These are phyloP conservation scores for Guadua angustifolia DNA, from an alignment of 176 grass and related monocot genomes.

Conservation along the genomic window DNA sequence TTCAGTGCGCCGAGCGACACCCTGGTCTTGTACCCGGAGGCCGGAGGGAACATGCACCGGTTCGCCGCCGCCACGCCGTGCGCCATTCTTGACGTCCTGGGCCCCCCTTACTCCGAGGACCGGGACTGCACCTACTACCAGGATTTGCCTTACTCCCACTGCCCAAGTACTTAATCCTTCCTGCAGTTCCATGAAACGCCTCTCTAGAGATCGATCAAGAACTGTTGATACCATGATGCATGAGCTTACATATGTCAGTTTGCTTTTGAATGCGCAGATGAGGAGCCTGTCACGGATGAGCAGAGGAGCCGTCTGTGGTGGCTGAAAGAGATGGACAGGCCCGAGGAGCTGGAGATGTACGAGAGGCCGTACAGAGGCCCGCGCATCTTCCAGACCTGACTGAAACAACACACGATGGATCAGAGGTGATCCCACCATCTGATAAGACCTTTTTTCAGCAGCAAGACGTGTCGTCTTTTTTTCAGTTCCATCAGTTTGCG, in stretches of 20 bases:
- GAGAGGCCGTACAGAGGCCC: constrained; percentile 28
- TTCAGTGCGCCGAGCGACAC: constrained; percentile 39
- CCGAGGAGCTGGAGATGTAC: constrained; percentile 47
- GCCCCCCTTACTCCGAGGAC: constrained; percentile 32
- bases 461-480: not conserved
- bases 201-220: not conserved
- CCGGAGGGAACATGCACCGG: constrained; percentile 53
- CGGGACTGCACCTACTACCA: constrained; percentile 53
- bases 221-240: no score
- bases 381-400: constrained; percentile 9
- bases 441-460: not conserved
- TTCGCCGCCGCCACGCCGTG: constrained; percentile 30
- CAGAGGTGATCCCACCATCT: not conserved
- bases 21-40: constrained; percentile 40
- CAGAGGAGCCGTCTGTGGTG: constrained; percentile 44
- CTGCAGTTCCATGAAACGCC: not conserved
- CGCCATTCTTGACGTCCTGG: constrained; percentile 45
- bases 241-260: not conserved
- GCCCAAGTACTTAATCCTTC: not conserved
- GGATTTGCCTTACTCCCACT: constrained; percentile 15
- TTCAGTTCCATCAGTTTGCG: not conserved
- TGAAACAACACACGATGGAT: not conserved
- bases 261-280: not conserved
- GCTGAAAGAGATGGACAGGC: constrained; percentile 64
- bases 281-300: not conserved